These are phyloP conservation scores for Solanum hybrid DNA, from an alignment of 305 asterid genomes.

Conservation along the genomic window DNA sequence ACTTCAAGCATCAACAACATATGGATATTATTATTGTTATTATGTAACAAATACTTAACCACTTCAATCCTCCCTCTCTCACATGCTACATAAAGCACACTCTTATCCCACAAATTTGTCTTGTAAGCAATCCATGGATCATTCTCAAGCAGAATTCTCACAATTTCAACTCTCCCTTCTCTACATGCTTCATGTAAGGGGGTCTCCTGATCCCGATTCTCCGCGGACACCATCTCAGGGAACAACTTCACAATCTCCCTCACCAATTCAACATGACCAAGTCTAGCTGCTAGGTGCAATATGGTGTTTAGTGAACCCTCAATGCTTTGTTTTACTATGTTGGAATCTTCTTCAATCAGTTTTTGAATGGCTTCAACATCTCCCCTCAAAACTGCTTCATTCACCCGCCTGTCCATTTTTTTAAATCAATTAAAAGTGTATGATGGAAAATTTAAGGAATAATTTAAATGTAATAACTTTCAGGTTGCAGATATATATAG, in stretches of 20 bases:
- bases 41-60: conserved; percentile 13
- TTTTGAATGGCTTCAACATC: conserved; percentile 8
- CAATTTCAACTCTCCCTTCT: conserved; percentile 32
- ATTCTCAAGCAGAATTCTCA: conserved; percentile 11
- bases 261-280: conserved; percentile 24
- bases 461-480: no score
- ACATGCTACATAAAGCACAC: conserved; percentile 29
- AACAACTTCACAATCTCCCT: conserved; percentile 7
- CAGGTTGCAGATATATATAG: neutral
- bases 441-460: neutral
- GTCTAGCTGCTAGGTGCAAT: conserved; percentile 29
- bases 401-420: conserved; percentile 30
- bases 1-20: conserved; percentile 24
- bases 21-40: neutral
- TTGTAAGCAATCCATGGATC: conserved; percentile 18
- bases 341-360: conserved; percentile 2
- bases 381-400: conserved; percentile 20
- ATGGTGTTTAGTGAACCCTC: conserved; percentile 12
- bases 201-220: conserved; percentile 37
- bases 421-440: neutral
- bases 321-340: neutral
- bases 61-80: conserved; percentile 21
- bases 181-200: conserved; percentile 40
- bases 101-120: conserved; percentile 18
- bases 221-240: conserved; percentile 27